Percentiles rank a stretch among this genome's conserved stretches.
phyloP scores from a whole-genome alignment of 2,329 filamentous ascomycete genomes.

The Fusarium sublunatum region DNA sequence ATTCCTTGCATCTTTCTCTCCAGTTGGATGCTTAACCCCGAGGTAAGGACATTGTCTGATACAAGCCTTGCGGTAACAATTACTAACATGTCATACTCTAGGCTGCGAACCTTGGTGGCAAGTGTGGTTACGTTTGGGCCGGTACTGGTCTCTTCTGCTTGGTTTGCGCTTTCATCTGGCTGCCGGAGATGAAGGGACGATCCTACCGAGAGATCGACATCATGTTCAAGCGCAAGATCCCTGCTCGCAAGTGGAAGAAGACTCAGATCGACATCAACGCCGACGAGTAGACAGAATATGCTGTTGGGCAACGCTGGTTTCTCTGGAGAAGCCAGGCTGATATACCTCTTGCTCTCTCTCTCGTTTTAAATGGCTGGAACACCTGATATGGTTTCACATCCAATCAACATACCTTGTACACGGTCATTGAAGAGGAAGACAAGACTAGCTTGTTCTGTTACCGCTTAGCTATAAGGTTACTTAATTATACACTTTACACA shows the following conservation, averaged over 20 bases:
- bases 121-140: conserved; percentile 70
- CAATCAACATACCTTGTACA: conserved; percentile 4
- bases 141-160: conserved; percentile 67
- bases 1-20: conserved; percentile 74
- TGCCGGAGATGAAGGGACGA: conserved; percentile 68
- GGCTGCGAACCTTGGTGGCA: conserved; percentile 61
- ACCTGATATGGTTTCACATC: neutral
- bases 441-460: neutral
- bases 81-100: conserved; percentile 44
- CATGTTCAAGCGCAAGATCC: conserved; percentile 64
- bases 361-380: conserved; percentile 17
- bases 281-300: conserved; percentile 64
- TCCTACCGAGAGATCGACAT: conserved; percentile 73
- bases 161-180: conserved; percentile 58
- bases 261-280: conserved; percentile 68
- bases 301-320: neutral
- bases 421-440: neutral
- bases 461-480: conserved; percentile 1
- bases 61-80: no score
- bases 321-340: neutral
- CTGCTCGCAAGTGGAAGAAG: conserved; percentile 66
- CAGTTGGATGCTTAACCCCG: conserved; percentile 70
- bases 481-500: conserved; percentile 3
- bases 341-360: neutral
- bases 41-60: no score